Evolutionary conservation across 176 grass and related monocot species (phyloP).

Genomic region (Zoysia pacifica): DNA sequence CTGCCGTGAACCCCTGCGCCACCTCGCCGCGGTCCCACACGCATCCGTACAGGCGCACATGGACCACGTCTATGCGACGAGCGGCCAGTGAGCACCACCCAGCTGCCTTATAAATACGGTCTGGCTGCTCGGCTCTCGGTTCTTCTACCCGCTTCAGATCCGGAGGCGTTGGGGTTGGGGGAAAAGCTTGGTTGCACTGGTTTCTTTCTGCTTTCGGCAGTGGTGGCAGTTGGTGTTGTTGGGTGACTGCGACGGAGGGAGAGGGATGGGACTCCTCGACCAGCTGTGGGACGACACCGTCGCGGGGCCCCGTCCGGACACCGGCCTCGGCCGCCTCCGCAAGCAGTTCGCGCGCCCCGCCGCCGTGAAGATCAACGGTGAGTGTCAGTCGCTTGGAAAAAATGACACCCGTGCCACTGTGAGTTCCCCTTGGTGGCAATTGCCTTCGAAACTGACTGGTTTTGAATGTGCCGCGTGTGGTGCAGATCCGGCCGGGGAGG

Average conservation of each 20-base stretch:
- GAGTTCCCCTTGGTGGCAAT: not conserved
- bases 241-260: slow-evolving; percentile 13
- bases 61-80: not conserved
- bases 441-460: slow-evolving; percentile 42
- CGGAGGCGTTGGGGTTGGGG: not conserved
- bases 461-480: not conserved
- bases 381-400: not conserved
- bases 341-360: slow-evolving; percentile 57
- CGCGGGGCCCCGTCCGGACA: slow-evolving; percentile 82
- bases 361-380: slow-evolving; percentile 65
- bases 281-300: slow-evolving; percentile 96
- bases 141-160: slow-evolving; percentile 37
- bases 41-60: not conserved
- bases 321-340: slow-evolving; percentile 85
- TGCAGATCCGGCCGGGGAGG: slow-evolving; percentile 55
- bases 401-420: not conserved
- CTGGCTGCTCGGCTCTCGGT: not conserved
- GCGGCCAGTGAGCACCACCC: no score
- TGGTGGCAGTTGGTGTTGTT: not conserved
- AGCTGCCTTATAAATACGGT: slow-evolving; percentile 49
- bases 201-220: not conserved
- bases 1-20: not conserved
- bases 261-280: slow-evolving; percentile 80
- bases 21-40: not conserved
- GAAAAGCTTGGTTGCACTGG: not conserved